Base-by-base conservation (phyloP, 805 yeast species). In the Kodamaea laetipori region DNA sequence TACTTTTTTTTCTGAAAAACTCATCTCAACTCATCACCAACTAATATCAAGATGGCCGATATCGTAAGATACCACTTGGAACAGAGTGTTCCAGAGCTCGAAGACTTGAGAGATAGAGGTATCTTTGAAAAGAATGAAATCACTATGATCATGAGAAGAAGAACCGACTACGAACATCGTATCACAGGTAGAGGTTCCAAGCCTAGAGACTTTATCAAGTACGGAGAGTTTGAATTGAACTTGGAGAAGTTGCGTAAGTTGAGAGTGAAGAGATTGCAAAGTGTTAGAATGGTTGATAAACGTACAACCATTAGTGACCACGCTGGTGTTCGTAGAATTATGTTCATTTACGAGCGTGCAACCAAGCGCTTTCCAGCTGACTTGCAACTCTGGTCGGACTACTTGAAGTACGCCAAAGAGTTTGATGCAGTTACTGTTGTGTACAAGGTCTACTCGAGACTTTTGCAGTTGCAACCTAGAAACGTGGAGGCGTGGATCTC, bases 111-210 rank as follows among this genome's bases (percentile, higher is more conserved):
- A 46, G 78, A 78, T 45, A 84, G 87, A 56, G 90, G 90, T 3
- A 72, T 94, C 4, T 94, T 94, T 63, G 84, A 81, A 32, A 86
- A 86, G 54, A 78, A 78, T 53, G 99, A 94, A 65, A 81, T 90
- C 51, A 81, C 84, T 31, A 75, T 77, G 71, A 84, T 94, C 42
- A 88, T 92, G 89, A 83, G 94, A 67, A 80, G 90, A 59, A 78
- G 99, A 68, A 92, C 97, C 0, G 97, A 90, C 65, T 94, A 90
- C 56, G 99, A 94, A 66, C 96, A 94, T 62, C 69, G 96, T 45
- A 78, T 94, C 42, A 78, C 79, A 35, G 87, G 95, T 33, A 76
- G 98, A 63, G 95, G 94, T 1, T 80, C 90, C 9, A 81, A 77
- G 50, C 78, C 88, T 2, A 68, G 78, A 41, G 98, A 92, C 62